Evolutionary conservation across 108 stramenopile genomes (phyloP).

Genomic region (Epithemia pelagica): DNA sequence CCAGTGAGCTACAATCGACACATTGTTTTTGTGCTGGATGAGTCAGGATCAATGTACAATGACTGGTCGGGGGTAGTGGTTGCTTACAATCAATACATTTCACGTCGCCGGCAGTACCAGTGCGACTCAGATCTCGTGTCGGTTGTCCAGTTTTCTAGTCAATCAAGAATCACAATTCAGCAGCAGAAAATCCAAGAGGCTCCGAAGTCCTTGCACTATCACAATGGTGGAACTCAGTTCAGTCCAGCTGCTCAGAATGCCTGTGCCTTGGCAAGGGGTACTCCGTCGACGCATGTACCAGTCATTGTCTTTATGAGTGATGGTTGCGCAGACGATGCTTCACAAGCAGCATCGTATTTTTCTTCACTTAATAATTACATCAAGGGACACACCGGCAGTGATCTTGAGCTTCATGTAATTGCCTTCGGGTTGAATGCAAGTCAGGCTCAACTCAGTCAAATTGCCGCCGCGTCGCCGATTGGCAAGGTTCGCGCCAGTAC

Average conservation of each 20-base stretch:
- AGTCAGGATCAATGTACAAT: conserved; percentile 42
- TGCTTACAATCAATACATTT: conserved; percentile 38
- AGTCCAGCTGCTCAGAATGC: background rate
- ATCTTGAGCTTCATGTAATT: conserved; percentile 56
- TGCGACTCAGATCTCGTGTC: conserved; percentile 43
- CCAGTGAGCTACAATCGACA: conserved; percentile 14
- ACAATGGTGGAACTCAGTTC: background rate
- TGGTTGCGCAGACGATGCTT: conserved; percentile 36
- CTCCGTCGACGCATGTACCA: conserved; percentile 33
- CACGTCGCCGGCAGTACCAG: conserved; percentile 36
- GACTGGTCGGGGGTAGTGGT: conserved; percentile 46
- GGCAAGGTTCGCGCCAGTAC: conserved; percentile 41
- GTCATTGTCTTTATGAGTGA: conserved; percentile 64
- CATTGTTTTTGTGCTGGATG: conserved; percentile 53
- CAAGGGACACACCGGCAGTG: conserved; percentile 9
- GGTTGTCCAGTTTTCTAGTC: conserved; percentile 36
- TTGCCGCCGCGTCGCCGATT: conserved; percentile 30
- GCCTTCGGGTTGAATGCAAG: conserved; percentile 36
- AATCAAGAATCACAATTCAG: conserved; percentile 29
- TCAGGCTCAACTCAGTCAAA: conserved; percentile 30
- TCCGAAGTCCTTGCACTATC: background rate
- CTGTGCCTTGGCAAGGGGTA: conserved; percentile 1
- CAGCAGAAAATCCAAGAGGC: background rate
- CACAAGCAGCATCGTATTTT: conserved; percentile 32
- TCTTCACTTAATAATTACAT: conserved; percentile 21